Base-by-base conservation (phyloP, 2,329 filamentous ascomycete genomes). In the Huntiella omanensis region DNA sequence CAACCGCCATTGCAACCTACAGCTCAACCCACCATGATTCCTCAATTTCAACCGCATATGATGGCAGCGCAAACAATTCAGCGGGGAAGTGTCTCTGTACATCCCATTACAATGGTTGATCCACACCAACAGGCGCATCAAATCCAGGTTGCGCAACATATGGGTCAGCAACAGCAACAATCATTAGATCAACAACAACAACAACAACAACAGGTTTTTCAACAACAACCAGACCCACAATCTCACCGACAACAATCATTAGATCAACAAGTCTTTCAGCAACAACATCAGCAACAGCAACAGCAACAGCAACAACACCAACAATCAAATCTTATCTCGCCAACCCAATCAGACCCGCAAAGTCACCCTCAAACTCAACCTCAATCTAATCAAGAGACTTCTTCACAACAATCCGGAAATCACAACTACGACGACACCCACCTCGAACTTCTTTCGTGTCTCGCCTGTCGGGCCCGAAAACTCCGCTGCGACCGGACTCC, bases 401-500 rank as follows among this genome's bases (percentile, higher is more conserved):
- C 22, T 28, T 28, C 22, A 7, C 38, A 16, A 19, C 38, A 40
- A 40, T 12, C n/a, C 38, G 22, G 8, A 17, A 10, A 45, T 28
- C 43, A 40, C 22, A 10, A 32, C 41, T 44, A 33, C 13, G 44
- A 50, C 15, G 45, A 50, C 12, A 36, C 40, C 11, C 40, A 40
- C 40, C 45, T 50, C 17, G 68, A 69, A 54, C 60, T 65, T 15
- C 77, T 93, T 60, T 83, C 86, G 13, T 93, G 86, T 59, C 77
- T 91, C 22, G 71, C 83, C 45, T 94, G 86, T 60, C 73, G 87
- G 53, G 79, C 79, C 56, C 71, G 86, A 54, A 95, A 95, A 63
- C 66, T 94, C 54, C 81, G 82, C 61, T 95, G 87, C 63, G 86
- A 95, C 62, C 81, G 86, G 28, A 68, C 66, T 40, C 82, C 77